Evolutionary conservation across 2,329 filamentous ascomycete species (phyloP).

Genomic region (Apiospora marii): DNA sequence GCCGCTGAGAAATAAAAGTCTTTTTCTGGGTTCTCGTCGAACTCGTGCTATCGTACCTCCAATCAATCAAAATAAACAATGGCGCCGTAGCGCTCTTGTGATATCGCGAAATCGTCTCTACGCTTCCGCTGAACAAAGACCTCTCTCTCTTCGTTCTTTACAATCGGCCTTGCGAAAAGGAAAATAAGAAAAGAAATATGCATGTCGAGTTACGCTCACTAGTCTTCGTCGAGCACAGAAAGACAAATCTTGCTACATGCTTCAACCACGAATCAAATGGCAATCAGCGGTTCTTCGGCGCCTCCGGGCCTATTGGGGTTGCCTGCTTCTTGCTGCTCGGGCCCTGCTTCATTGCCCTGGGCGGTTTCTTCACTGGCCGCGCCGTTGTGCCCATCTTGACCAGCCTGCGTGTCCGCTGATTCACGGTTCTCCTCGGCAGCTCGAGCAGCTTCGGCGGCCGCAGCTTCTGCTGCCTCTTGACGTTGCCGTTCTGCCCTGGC

Average conservation of each 20-base stretch:
- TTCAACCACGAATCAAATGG: conserved; percentile 18
- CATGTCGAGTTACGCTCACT: conserved; percentile 1
- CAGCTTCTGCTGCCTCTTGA: conserved; percentile 5
- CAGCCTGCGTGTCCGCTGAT: background rate
- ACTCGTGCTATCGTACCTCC: conserved; percentile 16
- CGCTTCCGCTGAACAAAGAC: background rate
- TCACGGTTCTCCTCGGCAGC: background rate
- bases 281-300: conserved; percentile 14
- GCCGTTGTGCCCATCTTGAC: background rate
- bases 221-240: background rate
- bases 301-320: background rate
- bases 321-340: background rate
- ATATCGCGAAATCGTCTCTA: conserved; percentile 2
- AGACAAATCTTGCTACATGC: background rate
- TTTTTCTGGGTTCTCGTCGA: conserved; percentile 17
- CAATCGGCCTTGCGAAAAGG: background rate
- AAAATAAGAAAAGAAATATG: background rate
- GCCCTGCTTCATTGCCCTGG: background rate
- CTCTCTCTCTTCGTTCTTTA: background rate
- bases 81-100: background rate
- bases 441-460: background rate
- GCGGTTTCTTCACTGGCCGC: background rate
- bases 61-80: conserved; percentile 4
- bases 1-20: conserved; percentile 1
- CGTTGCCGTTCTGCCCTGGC: conserved; percentile 22